A percentile compares a stretch with the other conserved stretches of the same genome.
These are phyloP conservation scores for Neurospora sublineolata DNA, from an alignment of 495 filamentous ascomycete genomes.

Conservation along the genomic window DNA sequence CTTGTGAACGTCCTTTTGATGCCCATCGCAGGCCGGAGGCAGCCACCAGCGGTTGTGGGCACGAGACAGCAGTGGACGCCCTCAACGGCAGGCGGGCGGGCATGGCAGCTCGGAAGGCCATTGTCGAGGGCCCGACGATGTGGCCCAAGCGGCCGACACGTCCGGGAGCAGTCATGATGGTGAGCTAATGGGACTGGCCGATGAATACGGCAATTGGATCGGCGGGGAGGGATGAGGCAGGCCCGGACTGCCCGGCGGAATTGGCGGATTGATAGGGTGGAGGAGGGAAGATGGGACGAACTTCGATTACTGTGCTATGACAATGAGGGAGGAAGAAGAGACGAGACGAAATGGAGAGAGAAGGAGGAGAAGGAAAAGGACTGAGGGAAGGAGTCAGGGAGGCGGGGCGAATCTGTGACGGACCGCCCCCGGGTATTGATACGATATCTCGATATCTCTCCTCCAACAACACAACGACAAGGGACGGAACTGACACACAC, in stretches of 20 bases:
- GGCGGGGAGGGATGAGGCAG: neutral
- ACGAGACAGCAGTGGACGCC: neutral
- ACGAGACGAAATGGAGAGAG: neutral
- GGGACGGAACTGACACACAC: neutral
- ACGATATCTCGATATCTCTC: neutral
- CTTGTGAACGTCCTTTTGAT: neutral
- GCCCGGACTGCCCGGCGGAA: neutral
- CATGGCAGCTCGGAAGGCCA: slow-evolving; percentile 6
- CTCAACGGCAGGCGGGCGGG: neutral
- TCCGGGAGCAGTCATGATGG: slow-evolving; percentile 10
- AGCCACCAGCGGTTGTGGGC: neutral
- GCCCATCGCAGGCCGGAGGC: neutral
- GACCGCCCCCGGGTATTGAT: neutral
- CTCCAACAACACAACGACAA: no score
- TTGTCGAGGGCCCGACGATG: slow-evolving; percentile 9
- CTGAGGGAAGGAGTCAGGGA: neutral
- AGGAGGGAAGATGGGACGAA: neutral
- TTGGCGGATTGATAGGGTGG: neutral
- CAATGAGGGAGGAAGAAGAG: neutral
- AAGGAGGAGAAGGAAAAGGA: neutral
- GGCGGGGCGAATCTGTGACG: neutral
- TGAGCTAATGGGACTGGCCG: neutral
- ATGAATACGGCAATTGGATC: neutral
- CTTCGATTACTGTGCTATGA: neutral
- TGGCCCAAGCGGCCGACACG: slow-evolving; percentile 18